Conservation (phyloP, 345 rosid species). For the Orychophragmus violaceus region DNA sequence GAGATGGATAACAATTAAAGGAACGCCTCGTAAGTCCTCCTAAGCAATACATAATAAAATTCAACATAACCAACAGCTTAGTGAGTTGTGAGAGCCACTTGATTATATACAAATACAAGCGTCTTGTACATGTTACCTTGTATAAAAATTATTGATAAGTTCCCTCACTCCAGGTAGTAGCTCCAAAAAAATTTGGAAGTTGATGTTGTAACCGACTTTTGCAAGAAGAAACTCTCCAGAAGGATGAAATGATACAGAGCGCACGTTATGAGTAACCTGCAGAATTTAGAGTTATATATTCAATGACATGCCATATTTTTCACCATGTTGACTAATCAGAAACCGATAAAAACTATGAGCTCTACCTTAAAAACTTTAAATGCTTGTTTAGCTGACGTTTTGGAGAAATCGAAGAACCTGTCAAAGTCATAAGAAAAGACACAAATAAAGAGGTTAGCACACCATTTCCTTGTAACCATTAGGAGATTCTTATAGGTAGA, state of each 20-base stretch:
- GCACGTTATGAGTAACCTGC: conserved; percentile 81
- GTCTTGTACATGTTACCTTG: conserved; percentile 49
- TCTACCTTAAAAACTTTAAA: conserved; percentile 76
- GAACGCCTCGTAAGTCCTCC: background rate
- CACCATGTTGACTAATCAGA: no score
- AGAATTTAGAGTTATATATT: conserved; percentile 6
- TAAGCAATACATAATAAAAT: no score
- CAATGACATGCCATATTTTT: background rate
- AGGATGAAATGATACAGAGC: conserved; percentile 76
- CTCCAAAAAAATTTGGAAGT: conserved; percentile 93
- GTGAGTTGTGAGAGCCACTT: no score
- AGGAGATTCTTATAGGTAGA: background rate
- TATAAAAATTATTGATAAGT: conserved; percentile 90
- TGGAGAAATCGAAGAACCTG: conserved; percentile 89
- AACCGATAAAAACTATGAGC: conserved; percentile 8
- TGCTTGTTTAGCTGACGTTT: conserved; percentile 75
- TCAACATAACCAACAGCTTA: no score
- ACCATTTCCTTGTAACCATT: background rate
- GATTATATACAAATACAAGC: background rate
- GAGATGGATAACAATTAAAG: background rate
- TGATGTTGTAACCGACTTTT: conserved; percentile 88
- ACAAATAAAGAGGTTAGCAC: background rate
- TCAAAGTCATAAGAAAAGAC: conserved; percentile 7
- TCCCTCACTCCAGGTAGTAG: conserved; percentile 98
- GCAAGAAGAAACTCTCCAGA: conserved; percentile 69